Conservation (phyloP, 116 monocot genomes). For the Papilionanthe hybrid region DNA sequence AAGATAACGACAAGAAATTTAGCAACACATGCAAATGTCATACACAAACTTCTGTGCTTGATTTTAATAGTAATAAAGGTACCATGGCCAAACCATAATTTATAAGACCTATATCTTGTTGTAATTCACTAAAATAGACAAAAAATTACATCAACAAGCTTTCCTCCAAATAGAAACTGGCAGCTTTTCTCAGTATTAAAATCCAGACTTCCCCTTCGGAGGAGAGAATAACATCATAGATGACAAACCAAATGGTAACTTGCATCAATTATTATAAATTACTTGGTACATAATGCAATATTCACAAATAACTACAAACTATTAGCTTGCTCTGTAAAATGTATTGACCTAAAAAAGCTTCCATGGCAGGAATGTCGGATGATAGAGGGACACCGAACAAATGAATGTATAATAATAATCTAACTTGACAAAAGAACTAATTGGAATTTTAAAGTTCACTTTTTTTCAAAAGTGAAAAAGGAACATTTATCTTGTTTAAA, state of each 20-base stretch:
- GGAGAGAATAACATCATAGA: not conserved
- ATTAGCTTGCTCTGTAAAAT: no score
- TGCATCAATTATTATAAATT: slow-evolving; percentile 1
- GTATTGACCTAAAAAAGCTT: no score
- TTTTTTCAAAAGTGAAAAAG: no score
- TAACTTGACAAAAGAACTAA: no score
- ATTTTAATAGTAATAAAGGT: not conserved
- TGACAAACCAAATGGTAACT: not conserved
- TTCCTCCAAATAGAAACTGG: not conserved
- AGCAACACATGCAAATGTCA: not conserved
- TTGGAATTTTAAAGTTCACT: no score
- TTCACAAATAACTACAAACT: no score
- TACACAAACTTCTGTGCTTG: not conserved
- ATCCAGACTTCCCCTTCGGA: not conserved
- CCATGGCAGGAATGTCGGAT: no score
- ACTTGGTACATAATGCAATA: not conserved
- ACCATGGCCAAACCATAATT: not conserved
- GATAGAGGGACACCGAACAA: no score
- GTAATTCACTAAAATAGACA: not conserved
- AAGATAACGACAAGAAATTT: not conserved
- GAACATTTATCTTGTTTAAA: no score
- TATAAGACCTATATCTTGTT: not conserved
- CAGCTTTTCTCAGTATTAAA: not conserved
- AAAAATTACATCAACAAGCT: not conserved
- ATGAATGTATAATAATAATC: no score